A percentile compares a stretch with the other conserved stretches of the same genome.
Evolutionary conservation across 2,329 filamentous ascomycete genomes (phyloP).

Genomic region (Arthrobotrys entomopaga): DNA sequence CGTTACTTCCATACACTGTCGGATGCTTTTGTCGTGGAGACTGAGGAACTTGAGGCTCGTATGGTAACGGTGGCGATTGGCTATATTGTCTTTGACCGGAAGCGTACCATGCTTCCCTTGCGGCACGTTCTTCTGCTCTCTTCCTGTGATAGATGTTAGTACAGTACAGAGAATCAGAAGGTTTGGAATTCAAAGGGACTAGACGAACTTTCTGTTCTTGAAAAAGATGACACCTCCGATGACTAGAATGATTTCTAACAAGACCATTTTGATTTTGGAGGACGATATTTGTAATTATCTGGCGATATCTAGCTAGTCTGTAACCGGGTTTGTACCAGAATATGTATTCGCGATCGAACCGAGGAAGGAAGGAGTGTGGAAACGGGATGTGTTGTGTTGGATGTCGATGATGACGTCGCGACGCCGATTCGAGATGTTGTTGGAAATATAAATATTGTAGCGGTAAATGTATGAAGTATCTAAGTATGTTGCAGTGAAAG

Average conservation of each 20-base stretch:
- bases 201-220: conserved; percentile 48
- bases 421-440: background rate
- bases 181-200: background rate
- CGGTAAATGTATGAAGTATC: background rate
- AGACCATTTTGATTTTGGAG: conserved; percentile 2
- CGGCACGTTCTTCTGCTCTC: conserved; percentile 30
- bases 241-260: conserved; percentile 37
- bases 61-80: conserved; percentile 8
- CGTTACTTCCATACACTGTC: conserved; percentile 19
- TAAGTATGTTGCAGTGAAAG: too few relatives aligned
- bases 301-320: too few relatives aligned
- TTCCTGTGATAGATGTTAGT: conserved; percentile 22
- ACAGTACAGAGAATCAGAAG: background rate
- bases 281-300: too few relatives aligned
- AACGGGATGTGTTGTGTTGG: conserved; percentile 35
- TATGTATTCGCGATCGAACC: background rate
- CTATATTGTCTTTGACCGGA: conserved; percentile 25
- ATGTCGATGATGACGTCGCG: conserved; percentile 24
- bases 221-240: conserved; percentile 37
- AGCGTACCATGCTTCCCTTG: conserved; percentile 43
- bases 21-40: conserved; percentile 27
- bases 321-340: background rate
- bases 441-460: background rate
- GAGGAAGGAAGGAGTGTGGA: background rate
- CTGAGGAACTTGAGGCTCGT: conserved; percentile 14